Evolutionary conservation across 2,329 filamentous ascomycete genomes (phyloP).

Genomic region (Colletotrichum gloeosporioides): DNA sequence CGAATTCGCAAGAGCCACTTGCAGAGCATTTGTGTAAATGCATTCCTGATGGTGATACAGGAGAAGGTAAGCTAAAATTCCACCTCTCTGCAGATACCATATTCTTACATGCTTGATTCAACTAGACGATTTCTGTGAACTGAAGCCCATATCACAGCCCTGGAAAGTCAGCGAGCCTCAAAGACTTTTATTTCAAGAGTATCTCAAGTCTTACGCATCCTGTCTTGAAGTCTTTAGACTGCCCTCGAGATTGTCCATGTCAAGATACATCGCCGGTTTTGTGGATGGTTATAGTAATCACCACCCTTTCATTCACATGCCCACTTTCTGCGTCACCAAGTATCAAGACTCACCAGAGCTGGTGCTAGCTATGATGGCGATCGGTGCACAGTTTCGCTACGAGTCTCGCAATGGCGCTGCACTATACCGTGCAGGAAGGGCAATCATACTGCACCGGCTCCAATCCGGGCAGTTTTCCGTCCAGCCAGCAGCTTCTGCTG

Average conservation of each 20-base stretch:
- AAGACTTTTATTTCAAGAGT: background rate
- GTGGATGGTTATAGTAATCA: background rate
- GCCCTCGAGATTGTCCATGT: background rate
- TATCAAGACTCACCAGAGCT: background rate
- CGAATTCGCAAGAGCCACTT: background rate
- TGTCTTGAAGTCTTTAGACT: background rate
- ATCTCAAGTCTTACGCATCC: background rate
- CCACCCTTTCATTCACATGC: conserved; percentile 4
- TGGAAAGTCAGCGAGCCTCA: background rate
- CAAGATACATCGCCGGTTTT: background rate
- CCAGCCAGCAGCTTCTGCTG: background rate
- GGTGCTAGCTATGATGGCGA: background rate
- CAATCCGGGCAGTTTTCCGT: background rate
- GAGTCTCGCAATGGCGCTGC: background rate
- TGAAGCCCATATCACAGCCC: background rate
- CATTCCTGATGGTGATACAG: background rate
- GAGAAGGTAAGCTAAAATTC: background rate
- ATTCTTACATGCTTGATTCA: background rate
- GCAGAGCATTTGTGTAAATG: background rate
- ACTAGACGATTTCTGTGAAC: background rate
- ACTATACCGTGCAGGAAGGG: background rate
- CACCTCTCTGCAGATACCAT: background rate
- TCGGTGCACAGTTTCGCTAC: background rate
- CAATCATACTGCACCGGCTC: background rate
- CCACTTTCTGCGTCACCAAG: background rate